phyloP scores from a whole-genome alignment of 495 filamentous ascomycete genomes.

The Hypomontagnella monticulosa region DNA sequence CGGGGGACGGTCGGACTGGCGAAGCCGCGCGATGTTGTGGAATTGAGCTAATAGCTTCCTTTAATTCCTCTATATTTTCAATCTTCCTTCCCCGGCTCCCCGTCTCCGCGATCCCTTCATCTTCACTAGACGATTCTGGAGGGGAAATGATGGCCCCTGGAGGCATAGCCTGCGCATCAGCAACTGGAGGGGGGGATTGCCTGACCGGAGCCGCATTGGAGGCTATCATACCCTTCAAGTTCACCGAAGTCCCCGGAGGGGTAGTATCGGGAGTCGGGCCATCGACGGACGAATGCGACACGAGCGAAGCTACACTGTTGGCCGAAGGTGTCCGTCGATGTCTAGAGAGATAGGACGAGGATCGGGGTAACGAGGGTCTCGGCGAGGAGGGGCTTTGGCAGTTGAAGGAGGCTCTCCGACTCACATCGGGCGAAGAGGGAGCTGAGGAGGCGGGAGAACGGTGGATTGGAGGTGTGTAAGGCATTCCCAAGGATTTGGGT shows the following conservation, averaged over 20 bases:
- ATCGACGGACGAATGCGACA: slow-evolving; percentile 45
- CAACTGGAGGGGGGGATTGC: slow-evolving; percentile 81
- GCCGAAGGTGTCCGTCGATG: slow-evolving; percentile 61
- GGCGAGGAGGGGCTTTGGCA: slow-evolving; percentile 51
- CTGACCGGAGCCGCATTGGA: slow-evolving; percentile 62
- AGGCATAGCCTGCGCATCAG: slow-evolving; percentile 72
- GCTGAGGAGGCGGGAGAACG: slow-evolving; percentile 79
- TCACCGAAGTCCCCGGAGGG: slow-evolving; percentile 56
- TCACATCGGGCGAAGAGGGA: slow-evolving; percentile 68
- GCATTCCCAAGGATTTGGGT: slow-evolving; percentile 69
- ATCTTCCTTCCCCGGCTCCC: slow-evolving; percentile 60
- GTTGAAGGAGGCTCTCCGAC: slow-evolving; percentile 65
- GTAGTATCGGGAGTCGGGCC: slow-evolving; percentile 54
- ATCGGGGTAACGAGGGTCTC: slow-evolving; percentile 71
- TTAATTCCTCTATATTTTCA: slow-evolving; percentile 77
- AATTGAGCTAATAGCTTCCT: slow-evolving; percentile 83
- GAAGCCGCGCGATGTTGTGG: slow-evolving; percentile 71
- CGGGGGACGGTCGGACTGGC: slow-evolving; percentile 56
- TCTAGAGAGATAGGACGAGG: slow-evolving; percentile 76
- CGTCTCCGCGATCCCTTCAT: slow-evolving; percentile 68
- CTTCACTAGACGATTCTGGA: slow-evolving; percentile 88
- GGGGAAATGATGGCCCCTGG: slow-evolving; percentile 85
- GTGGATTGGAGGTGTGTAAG: slow-evolving; percentile 90
- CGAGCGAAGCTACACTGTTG: slow-evolving; percentile 32
- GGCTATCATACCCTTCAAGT: slow-evolving; percentile 57